Evolutionary conservation across 2,329 filamentous ascomycete species (phyloP).

Genomic region (Ophiobolus disseminans): DNA sequence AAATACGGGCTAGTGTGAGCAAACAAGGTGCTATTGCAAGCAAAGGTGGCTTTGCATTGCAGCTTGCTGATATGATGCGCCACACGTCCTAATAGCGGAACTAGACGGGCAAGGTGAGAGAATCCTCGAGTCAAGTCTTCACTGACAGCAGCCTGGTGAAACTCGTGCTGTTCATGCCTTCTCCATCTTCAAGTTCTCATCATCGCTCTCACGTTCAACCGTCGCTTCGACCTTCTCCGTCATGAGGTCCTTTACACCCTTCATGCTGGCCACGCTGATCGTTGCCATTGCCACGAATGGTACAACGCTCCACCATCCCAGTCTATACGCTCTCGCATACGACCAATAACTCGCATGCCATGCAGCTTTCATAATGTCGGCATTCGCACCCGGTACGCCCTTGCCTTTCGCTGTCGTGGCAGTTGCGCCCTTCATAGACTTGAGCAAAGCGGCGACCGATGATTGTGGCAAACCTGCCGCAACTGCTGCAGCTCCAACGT

Average conservation of each 20-base stretch:
- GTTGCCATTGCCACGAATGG: constrained; percentile 41
- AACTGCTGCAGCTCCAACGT: constrained; percentile 30
- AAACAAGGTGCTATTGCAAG: no score
- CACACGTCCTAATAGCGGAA: no score
- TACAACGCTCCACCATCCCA: constrained; percentile 42
- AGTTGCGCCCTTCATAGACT: constrained; percentile 25
- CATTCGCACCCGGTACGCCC: constrained; percentile 23
- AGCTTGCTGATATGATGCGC: no score
- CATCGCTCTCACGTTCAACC: constrained; percentile 29
- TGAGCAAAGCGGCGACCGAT: constrained; percentile 24
- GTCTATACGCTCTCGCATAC: constrained; percentile 36
- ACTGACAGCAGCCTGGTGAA: background rate
- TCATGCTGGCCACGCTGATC: constrained; percentile 33
- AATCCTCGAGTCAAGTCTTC: background rate
- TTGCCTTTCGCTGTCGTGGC: constrained; percentile 14
- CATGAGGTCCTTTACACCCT: constrained; percentile 37
- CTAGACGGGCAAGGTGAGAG: background rate
- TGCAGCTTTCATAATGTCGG: constrained; percentile 25
- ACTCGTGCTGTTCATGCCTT: no score
- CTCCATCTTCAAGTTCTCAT: constrained; percentile 17
- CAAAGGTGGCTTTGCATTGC: no score
- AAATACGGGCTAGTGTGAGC: no score
- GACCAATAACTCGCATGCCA: constrained; percentile 38
- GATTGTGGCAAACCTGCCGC: constrained; percentile 31
- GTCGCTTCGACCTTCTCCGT: constrained; percentile 43